Evolutionary conservation across 2,329 filamentous ascomycete species (phyloP).

Genomic region (Ceratocystis alfenasii): DNA sequence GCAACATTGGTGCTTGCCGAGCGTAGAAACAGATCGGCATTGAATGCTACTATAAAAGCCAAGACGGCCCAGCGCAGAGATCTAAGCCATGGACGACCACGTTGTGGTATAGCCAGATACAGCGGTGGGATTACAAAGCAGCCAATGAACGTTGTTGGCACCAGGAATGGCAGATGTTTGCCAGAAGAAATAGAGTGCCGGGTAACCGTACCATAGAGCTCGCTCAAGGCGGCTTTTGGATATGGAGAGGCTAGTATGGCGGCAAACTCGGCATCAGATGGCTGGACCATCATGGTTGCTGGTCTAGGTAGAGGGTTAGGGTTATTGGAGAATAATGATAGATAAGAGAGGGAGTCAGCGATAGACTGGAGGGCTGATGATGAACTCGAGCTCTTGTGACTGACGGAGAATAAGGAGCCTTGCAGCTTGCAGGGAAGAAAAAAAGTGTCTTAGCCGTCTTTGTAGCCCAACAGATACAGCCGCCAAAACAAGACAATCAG

Average conservation of each 20-base stretch:
- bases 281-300: slow-evolving; percentile 1
- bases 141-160: slow-evolving; percentile 41
- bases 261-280: slow-evolving; percentile 11
- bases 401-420: not conserved
- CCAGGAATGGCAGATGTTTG: slow-evolving; percentile 36
- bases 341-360: not conserved
- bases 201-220: slow-evolving; percentile 32
- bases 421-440: not conserved
- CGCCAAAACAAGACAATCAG: not conserved
- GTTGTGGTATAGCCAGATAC: slow-evolving; percentile 47
- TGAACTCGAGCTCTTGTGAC: not conserved
- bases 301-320: not conserved
- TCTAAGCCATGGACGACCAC: slow-evolving; percentile 35
- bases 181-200: slow-evolving; percentile 31
- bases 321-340: not conserved
- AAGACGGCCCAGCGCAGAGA: slow-evolving; percentile 38
- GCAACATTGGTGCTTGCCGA: slow-evolving; percentile 43
- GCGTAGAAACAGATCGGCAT: slow-evolving; percentile 33
- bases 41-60: slow-evolving; percentile 34
- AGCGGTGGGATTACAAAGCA: slow-evolving; percentile 39
- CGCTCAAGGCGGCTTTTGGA: slow-evolving; percentile 23
- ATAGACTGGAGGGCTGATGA: not conserved
- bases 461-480: not conserved
- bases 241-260: slow-evolving; percentile 14
- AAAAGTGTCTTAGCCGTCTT: not conserved